phyloP scores from a whole-genome alignment of 2,329 filamentous ascomycete species.

The Cercospora sesami region DNA sequence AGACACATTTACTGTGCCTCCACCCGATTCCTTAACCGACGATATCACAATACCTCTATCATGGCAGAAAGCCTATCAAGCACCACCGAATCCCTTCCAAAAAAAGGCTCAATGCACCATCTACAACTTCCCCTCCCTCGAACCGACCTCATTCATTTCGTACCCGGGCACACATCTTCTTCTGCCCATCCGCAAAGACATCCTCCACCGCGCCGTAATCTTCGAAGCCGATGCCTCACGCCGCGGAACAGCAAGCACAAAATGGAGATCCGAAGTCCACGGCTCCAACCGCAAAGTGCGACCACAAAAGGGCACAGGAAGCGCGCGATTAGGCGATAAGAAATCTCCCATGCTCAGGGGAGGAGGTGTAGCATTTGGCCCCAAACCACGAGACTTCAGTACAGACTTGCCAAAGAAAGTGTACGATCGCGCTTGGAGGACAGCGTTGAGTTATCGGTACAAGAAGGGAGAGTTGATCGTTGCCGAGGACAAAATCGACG shows the following conservation, averaged over 20 bases:
- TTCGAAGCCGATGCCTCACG: conserved; percentile 89
- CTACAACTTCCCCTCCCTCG: conserved; percentile 85
- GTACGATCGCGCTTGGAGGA: conserved; percentile 94
- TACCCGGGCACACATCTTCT: conserved; percentile 82
- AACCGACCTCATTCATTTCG: conserved; percentile 73
- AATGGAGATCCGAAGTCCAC: conserved; percentile 78
- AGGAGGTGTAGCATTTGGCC: conserved; percentile 87
- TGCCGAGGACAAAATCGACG: conserved; percentile 70
- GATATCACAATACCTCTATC: conserved; percentile 16
- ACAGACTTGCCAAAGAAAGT: conserved; percentile 82
- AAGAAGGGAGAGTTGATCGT: conserved; percentile 82
- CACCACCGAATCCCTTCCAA: conserved; percentile 49
- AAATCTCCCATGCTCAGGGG: conserved; percentile 81
- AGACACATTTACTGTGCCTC: conserved; percentile 24
- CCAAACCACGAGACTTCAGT: conserved; percentile 85
- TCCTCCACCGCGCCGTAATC: conserved; percentile 87
- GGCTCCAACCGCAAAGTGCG: conserved; percentile 80
- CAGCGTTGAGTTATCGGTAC: conserved; percentile 88
- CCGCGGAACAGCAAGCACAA: conserved; percentile 79
- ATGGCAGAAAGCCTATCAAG: conserved; percentile 17
- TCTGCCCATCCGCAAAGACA: conserved; percentile 83
- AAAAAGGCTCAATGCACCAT: conserved; percentile 75
- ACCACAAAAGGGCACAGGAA: conserved; percentile 82
- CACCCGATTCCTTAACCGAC: conserved; percentile 25
- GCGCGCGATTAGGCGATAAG: conserved; percentile 74